These are phyloP conservation scores for Lachancea cidri DNA, from an alignment of 805 yeast species.

Conservation along the genomic window DNA sequence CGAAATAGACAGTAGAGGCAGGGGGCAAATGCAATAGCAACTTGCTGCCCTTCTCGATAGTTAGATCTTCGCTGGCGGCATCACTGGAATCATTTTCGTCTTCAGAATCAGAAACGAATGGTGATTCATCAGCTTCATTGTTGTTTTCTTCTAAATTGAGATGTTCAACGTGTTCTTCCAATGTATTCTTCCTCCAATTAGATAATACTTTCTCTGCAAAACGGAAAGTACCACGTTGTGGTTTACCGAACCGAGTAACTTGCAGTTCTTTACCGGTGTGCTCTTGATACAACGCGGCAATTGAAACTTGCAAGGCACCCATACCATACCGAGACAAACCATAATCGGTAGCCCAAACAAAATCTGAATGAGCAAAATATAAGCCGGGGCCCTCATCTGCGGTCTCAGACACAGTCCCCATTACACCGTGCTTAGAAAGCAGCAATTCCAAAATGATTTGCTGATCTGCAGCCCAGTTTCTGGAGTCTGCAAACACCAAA, in stretches of 20 bases:
- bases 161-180: constrained; percentile 66
- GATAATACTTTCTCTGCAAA: constrained; percentile 75
- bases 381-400: constrained; percentile 75
- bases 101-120: constrained; percentile 16
- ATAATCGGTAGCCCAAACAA: constrained; percentile 90
- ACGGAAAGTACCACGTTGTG: constrained; percentile 80
- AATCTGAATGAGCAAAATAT: constrained; percentile 87
- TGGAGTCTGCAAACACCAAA: constrained; percentile 83
- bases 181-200: constrained; percentile 72
- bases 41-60: constrained; percentile 42
- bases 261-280: constrained; percentile 77
- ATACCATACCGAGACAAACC: constrained; percentile 80
- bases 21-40: constrained; percentile 61
- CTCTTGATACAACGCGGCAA: constrained; percentile 78
- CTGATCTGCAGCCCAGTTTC: constrained; percentile 92
- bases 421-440: constrained; percentile 68
- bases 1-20: constrained; percentile 81
- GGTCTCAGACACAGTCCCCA: constrained; percentile 74
- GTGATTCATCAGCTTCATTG: constrained; percentile 21
- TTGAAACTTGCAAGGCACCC: constrained; percentile 90
- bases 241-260: constrained; percentile 84
- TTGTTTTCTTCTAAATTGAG: constrained; percentile 39
- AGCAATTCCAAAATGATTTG: constrained; percentile 81
- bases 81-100: constrained; percentile 27
- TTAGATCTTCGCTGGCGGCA: constrained; percentile 40